Evolutionary conservation across 2,329 filamentous ascomycete species (phyloP).

Genomic region (Bimuria novae-zelandiae): DNA sequence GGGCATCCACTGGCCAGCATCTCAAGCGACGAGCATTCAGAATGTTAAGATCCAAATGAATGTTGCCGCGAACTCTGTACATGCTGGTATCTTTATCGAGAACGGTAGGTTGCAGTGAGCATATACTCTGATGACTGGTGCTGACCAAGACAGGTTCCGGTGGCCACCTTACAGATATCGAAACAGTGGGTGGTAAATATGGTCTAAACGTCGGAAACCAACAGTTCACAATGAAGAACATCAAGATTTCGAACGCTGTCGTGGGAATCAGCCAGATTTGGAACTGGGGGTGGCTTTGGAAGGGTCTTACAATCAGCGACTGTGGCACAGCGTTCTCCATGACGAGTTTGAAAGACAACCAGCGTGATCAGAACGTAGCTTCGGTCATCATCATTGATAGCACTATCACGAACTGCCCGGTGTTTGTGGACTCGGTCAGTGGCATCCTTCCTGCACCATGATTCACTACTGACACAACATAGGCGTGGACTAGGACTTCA

Average conservation of each 20-base stretch:
- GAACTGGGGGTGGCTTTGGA: conserved; percentile 65
- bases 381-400: conserved; percentile 64
- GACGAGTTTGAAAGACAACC: conserved; percentile 31
- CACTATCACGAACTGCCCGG: conserved; percentile 54
- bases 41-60: conserved; percentile 53
- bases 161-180: conserved; percentile 53
- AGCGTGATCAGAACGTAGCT: conserved; percentile 51
- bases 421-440: conserved; percentile 54
- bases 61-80: conserved; percentile 50
- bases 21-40: conserved; percentile 53
- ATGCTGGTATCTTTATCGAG: conserved; percentile 55
- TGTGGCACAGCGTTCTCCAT: conserved; percentile 61
- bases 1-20: conserved; percentile 55
- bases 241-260: conserved; percentile 57
- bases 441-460: neutral
- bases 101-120: conserved; percentile 25
- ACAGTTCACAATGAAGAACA: conserved; percentile 62
- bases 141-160: conserved; percentile 42
- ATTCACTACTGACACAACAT: conserved; percentile 1
- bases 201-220: conserved; percentile 54
- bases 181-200: conserved; percentile 50
- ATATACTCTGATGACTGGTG: neutral
- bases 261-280: conserved; percentile 63
- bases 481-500: conserved; percentile 40
- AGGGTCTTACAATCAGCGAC: conserved; percentile 57